Base-by-base conservation (phyloP, 2,329 filamentous ascomycete genomes). In the Tolypocladium amazonense region DNA sequence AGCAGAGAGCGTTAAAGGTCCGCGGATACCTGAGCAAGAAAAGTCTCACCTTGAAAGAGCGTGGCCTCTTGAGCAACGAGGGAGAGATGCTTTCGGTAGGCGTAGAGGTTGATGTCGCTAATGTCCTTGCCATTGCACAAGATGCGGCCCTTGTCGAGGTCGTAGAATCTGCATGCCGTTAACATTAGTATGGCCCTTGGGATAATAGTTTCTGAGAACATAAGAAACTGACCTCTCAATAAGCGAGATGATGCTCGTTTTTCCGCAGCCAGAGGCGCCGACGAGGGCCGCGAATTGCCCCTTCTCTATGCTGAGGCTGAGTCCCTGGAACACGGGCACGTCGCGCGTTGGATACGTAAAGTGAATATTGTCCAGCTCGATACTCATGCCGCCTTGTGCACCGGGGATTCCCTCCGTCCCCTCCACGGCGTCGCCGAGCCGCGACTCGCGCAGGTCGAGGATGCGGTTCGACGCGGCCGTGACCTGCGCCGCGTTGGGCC, bases 31-130 rank as follows among this genome's bases (percentile, higher is more conserved):
- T 25, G 39, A 43, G 20, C 4, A n/a, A 9, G 43, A 1, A 47
- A 20, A 2, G 12, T n/a, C 59, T 70, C 73, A 63, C 85, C 86
- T 69, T 86, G 84, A 67, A 89, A 91, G 0, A 92, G 78, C 0
- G 85, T 86, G 11, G 89, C 81, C 69, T 92, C 88, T 71, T 92
- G 89, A 4, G 87, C 84, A 0, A 92, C 89, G 0, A 92, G 79
- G 1, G 87, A 87, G 15, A 92, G 77, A 41, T 83, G 74, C 59
- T 79, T 78, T 47, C 89, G 82, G 69, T 90, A 90, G 23, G 79
- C 73, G 61, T 79, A 79, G 0, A 88, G 77, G 59, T 87, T 82
- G 58, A 90, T 69, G 1, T 77, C 69, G 1, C 75, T 70, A 52
- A 92, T 83, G 65, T 87, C 79, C 57, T 77, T 75, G 6, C 79